Base-by-base conservation (phyloP, 139 green algal genomes). In the Chlamydomonas sp. region DNA sequence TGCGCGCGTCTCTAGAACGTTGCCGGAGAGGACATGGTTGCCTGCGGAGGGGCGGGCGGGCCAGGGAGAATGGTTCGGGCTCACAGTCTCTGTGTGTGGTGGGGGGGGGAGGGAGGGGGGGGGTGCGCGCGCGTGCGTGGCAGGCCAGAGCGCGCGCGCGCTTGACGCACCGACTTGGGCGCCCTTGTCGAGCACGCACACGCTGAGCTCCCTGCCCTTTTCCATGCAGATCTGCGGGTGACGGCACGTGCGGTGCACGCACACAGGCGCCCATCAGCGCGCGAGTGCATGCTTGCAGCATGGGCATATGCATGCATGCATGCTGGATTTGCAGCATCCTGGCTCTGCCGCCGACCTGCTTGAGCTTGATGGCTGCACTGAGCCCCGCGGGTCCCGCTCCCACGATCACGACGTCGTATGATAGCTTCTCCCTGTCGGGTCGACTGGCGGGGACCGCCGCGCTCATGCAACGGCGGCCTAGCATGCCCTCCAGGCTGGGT, bases 111-210 rank as follows among this genome's bases (percentile, higher is more conserved):
- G n/a, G n/a, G n/a, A n/a, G n/a, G n/a, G n/a, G n/a, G n/a, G n/a
- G n/a, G n/a, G n/a, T n/a, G n/a, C n/a, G n/a, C n/a, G n/a, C n/a
- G n/a, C n/a, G n/a, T n/a, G n/a, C n/a, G 49, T 61, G 16, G 13
- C 31, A 35, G 20, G 16, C 24, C 50, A 61, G 16, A 8, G 50
- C 43, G 16, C n/a, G n/a, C n/a, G n/a, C n/a, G n/a, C n/a, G n/a
- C n/a, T n/a, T 33, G 30, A 10, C 54, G 24, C 26, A 88, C 90
- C 91, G 34, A 95, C 81, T 75, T 92, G 78, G 5, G 83, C 73
- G 31, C 88, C 92, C 79, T 98, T 98, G 66, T 98, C 92, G 0
- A 98, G 70, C 0, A 98, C 84, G 69, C 89, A 96, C 39, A 97
- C 92, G 63, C 76, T 91, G 1, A 96, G 13, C 13, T 96, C 87